A percentile compares a stretch with the other conserved stretches of the same genome.
Conservation (phyloP, 2,329 filamentous ascomycete genomes). For the Aspergillus jensenii region DNA sequence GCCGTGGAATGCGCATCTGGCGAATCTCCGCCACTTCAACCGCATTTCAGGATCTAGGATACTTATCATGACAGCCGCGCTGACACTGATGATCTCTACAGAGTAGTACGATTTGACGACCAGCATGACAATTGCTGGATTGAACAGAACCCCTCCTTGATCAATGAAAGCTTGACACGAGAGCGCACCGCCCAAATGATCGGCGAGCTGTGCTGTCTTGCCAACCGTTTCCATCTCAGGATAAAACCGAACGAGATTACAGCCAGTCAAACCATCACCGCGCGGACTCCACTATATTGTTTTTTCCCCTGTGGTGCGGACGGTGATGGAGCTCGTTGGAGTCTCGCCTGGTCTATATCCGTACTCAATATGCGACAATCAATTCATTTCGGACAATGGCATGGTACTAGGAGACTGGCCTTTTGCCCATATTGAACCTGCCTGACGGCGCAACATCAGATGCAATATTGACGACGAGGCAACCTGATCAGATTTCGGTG, state of each 20-base stretch:
- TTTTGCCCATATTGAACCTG: background rate
- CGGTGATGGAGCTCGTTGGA: background rate
- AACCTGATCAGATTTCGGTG: too few species aligned
- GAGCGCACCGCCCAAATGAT: background rate
- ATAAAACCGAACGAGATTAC: background rate
- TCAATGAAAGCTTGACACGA: slow-evolving; percentile 5
- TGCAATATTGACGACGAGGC: background rate
- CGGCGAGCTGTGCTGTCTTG: background rate
- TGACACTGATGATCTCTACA: background rate
- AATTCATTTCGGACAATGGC: background rate
- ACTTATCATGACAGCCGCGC: background rate
- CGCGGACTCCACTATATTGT: slow-evolving; percentile 3
- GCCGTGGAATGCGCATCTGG: background rate
- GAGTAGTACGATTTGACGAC: background rate
- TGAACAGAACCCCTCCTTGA: background rate
- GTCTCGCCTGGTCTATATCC: background rate
- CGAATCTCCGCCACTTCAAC: background rate
- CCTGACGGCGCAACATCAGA: too few species aligned
- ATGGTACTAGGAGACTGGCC: background rate
- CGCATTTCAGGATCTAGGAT: background rate
- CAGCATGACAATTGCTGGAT: background rate
- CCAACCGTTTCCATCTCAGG: background rate
- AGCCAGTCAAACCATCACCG: slow-evolving; percentile 4
- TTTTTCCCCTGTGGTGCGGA: background rate
- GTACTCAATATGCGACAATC: background rate